Base-by-base conservation (phyloP, 768 basidiomycete genomes). In the Phaffia tasmanica region DNA sequence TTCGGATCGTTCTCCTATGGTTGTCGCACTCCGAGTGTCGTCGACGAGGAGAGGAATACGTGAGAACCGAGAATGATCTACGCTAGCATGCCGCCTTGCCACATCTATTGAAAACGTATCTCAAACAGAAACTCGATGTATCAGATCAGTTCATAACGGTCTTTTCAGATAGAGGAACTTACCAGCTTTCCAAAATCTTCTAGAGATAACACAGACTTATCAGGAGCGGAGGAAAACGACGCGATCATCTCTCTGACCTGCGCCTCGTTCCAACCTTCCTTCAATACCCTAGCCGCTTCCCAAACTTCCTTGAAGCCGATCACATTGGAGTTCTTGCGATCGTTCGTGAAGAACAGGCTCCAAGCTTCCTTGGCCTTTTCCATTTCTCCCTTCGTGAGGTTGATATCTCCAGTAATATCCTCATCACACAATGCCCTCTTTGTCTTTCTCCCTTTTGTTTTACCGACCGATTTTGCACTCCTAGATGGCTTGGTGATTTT, bases 171-270 rank as follows among this genome's bases (percentile, higher is more conserved):
- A 30, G 11, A n/a, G 46, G 19, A 30, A 53, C 64, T 48, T 16
- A 65, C 64, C n/a, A 65, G 49, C n/a, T 25, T 42, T 35, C 59
- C 64, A 29, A 65, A 60, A 51, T 65, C 58, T 19, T 49, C 21
- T 15, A 65, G 32, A n/a, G 64, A 53, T 3, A 65, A 49, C 8
- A 32, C 57, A 16, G 47, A 23, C 32, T 54, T 50, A 2, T 57
- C 64, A 9, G 58, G 57, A 2, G 50, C 27, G 11, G 48, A 59
- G 3, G 64, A 60, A 32, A 58, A 65, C 50, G 55, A 35, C 16
- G 32, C 21, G 1, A 65, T 53, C 64, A 65, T 65, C n/a, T 65
- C 64, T 19, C n/a, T 53, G 49, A 65, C 57, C 57, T 65, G 49
- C 48, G 59, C 49, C 4, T 35, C 21, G 27, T 48, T 49, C 50